Evolutionary conservation across 108 stramenopile genomes (phyloP), one percentile per base, ranked within the genome.

Genomic region (Fragilaria radians): DNA sequence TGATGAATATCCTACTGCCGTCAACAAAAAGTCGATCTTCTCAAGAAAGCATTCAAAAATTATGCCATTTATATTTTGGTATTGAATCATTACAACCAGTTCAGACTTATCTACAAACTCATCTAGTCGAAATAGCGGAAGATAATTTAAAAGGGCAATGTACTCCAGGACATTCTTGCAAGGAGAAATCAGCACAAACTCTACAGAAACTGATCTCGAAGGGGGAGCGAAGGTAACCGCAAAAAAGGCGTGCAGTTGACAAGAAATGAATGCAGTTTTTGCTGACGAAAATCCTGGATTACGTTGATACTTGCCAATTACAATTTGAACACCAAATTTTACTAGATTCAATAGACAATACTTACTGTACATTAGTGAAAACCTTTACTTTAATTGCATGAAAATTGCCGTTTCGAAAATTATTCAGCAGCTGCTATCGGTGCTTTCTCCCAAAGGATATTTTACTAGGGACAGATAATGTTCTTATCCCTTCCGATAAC

Each of bases 101-200:
- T 19, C 17, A 28, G 26, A 32, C 59, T 1, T 62, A 66, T 30
- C 23, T 76, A 18, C 21, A 61, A 28, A 45, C 45, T 18, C 32
- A 70, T 31, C 28, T 66, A 48, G 22, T 17, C 22, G 59, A 46
- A 5, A 76, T 76, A 58, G 68, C 68, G 7, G 3, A 47, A 42
- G 74, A 76, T 26, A 69, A 69, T 50, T 33, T 70, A 21, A 26
- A 31, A 18, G 74, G 74, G 27, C 68, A 70, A 62, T 76, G 74
- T 32, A 52, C 59, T 4, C 11, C 30, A 22, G 74, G 69, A 22
- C 74, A 76, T 63, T 66, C 65, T 30, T 76, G 74, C 52, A 69
- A 65, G 47, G 9, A 57, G 59, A 24, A 30, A 25, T 25, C 19
- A 22, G 49, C 42, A 1, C 68, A 77, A 52, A 70, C 72, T 14